These are phyloP conservation scores for Avena atlantica DNA, from an alignment of 176 grass and related monocot genomes.

Conservation along the genomic window DNA sequence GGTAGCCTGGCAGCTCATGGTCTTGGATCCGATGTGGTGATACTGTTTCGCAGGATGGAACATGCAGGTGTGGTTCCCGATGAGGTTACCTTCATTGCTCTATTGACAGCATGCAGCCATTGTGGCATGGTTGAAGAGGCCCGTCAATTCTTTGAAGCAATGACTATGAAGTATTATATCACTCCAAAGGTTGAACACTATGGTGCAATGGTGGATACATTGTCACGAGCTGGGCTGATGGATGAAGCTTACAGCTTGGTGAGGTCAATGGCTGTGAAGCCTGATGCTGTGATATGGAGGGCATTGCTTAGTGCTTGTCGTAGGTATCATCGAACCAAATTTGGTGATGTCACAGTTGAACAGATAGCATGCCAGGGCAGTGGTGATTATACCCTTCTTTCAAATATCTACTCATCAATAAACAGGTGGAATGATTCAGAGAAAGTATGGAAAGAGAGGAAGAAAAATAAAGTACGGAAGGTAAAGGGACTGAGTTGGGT, in stretches of 20 bases:
- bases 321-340: conserved; percentile 47
- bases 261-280: conserved; percentile 54
- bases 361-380: conserved; percentile 52
- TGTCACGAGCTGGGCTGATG: conserved; percentile 60
- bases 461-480: conserved; percentile 62
- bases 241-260: conserved; percentile 74
- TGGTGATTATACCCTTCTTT: conserved; percentile 77
- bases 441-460: conserved; percentile 64
- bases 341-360: conserved; percentile 49
- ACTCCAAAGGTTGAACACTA: conserved; percentile 65
- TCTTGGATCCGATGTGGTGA: conserved; percentile 53
- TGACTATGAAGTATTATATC: conserved; percentile 59
- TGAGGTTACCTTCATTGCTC: conserved; percentile 63
- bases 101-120: conserved; percentile 77
- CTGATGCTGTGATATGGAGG: conserved; percentile 77
- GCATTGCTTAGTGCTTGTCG: conserved; percentile 67
- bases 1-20: conserved; percentile 67
- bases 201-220: conserved; percentile 67
- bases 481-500: conserved; percentile 70
- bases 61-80: conserved; percentile 59
- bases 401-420: conserved; percentile 68
- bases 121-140: conserved; percentile 71
- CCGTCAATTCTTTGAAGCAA: conserved; percentile 48
- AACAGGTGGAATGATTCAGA: conserved; percentile 67
- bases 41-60: conserved; percentile 60